Evolutionary conservation across 805 yeast species (phyloP).

Genomic region (Metschnikowia orientalis): DNA sequence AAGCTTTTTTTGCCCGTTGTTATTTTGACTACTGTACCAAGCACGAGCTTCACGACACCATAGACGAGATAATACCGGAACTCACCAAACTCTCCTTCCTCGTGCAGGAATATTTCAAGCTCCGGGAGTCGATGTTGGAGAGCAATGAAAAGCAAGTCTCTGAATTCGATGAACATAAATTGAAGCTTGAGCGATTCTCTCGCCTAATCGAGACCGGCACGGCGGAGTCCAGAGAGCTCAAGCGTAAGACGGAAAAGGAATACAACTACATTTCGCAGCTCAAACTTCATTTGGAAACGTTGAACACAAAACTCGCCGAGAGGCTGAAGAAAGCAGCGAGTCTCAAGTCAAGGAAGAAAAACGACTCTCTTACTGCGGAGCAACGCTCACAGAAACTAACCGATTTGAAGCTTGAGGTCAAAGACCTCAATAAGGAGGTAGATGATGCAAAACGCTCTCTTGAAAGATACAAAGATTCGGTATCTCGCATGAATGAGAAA

Average conservation of each 20-base stretch:
- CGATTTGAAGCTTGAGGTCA: constrained; percentile 10
- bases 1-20: constrained; percentile 65
- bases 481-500: constrained; percentile 6
- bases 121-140: constrained; percentile 31
- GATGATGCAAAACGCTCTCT: constrained; percentile 6
- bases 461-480: constrained; percentile 8
- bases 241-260: constrained; percentile 14
- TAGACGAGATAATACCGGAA: constrained; percentile 76
- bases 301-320: constrained; percentile 3
- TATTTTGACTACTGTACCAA: constrained; percentile 62
- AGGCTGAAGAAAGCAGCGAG: constrained; percentile 13
- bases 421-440: constrained; percentile 9
- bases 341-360: constrained; percentile 5
- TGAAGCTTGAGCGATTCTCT: constrained; percentile 10
- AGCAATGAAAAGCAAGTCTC: constrained; percentile 21
- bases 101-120: constrained; percentile 52
- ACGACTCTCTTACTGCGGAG: constrained; percentile 5
- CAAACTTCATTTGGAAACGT: constrained; percentile 6
- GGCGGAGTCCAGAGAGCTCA: constrained; percentile 9
- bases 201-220: constrained; percentile 10
- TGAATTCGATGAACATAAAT: constrained; percentile 7
- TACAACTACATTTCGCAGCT: constrained; percentile 6
- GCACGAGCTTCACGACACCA: constrained; percentile 45
- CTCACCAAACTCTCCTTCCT: constrained; percentile 63
- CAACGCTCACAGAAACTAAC: constrained; percentile 3